phyloP scores from a whole-genome alignment of 2,329 filamentous ascomycete species.

The Xylaria sp. region DNA sequence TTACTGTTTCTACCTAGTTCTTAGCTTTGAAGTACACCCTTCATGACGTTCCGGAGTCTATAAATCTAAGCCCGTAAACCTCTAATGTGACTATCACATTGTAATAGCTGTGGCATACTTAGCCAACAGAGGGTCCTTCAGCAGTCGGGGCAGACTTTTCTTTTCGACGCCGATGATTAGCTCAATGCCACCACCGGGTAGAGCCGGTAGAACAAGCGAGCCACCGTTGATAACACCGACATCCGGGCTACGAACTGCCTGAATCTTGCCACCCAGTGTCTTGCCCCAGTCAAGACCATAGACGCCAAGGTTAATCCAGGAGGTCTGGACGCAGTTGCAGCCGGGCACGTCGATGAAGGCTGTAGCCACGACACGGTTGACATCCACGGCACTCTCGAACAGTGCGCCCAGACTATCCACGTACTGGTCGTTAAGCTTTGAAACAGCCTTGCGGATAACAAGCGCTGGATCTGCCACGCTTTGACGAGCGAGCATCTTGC shows the following conservation, averaged over 20 bases:
- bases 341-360: slow-evolving; percentile 52
- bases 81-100: slow-evolving; percentile 20
- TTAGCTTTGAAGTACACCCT: neutral
- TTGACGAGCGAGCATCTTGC: slow-evolving; percentile 45
- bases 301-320: slow-evolving; percentile 49
- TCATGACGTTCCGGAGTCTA: slow-evolving; percentile 1
- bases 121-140: slow-evolving; percentile 47
- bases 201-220: slow-evolving; percentile 47
- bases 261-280: slow-evolving; percentile 44
- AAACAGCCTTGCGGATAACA: slow-evolving; percentile 49
- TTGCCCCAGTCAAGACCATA: slow-evolving; percentile 51
- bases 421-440: slow-evolving; percentile 47
- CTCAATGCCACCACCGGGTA: slow-evolving; percentile 50
- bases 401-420: slow-evolving; percentile 47
- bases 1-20: slow-evolving; percentile 9
- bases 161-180: slow-evolving; percentile 49
- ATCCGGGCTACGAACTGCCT: slow-evolving; percentile 47
- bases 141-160: slow-evolving; percentile 43
- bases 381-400: slow-evolving; percentile 48
- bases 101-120: slow-evolving; percentile 44
- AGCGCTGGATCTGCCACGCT: slow-evolving; percentile 50
- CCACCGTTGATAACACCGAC: slow-evolving; percentile 49
- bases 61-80: neutral
- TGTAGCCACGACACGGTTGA: slow-evolving; percentile 47
- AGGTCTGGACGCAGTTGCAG: slow-evolving; percentile 48